These are phyloP conservation scores for Hymenoscyphus fructigenus DNA, from an alignment of 2,329 filamentous ascomycete genomes.

Conservation along the genomic window DNA sequence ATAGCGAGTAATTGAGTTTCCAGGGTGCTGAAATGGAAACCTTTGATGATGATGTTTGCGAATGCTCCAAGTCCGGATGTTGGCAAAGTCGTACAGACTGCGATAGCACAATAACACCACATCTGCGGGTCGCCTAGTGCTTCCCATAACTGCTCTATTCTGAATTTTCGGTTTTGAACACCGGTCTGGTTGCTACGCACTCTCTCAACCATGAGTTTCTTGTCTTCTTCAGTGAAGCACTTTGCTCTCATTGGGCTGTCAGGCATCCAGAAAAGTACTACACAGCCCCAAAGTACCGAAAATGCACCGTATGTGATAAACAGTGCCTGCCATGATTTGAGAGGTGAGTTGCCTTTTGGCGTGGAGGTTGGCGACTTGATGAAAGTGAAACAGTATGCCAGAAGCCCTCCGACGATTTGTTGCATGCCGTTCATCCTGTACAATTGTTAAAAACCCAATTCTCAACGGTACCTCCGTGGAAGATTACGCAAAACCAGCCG, in stretches of 20 bases:
- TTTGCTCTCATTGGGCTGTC: constrained; percentile 26
- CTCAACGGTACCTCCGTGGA: background rate
- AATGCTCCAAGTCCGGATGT: constrained; percentile 73
- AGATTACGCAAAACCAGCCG: background rate
- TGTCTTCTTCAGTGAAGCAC: constrained; percentile 25
- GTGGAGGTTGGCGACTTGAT: constrained; percentile 44
- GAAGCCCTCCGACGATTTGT: constrained; percentile 61
- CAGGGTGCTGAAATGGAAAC: constrained; percentile 63
- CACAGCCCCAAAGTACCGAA: constrained; percentile 44
- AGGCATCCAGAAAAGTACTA: constrained; percentile 38
- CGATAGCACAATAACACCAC: constrained; percentile 38
- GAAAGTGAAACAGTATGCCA: constrained; percentile 59
- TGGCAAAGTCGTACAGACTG: constrained; percentile 68
- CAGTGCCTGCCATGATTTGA: constrained; percentile 63
- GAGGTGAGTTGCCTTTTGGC: constrained; percentile 19
- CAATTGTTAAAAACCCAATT: background rate
- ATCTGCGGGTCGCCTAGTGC: constrained; percentile 62
- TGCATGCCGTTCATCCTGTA: constrained; percentile 78
- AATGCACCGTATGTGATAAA: constrained; percentile 48
- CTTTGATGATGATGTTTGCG: constrained; percentile 70
- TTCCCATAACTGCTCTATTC: constrained; percentile 50
- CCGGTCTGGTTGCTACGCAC: constrained; percentile 59
- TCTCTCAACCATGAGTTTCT: constrained; percentile 45
- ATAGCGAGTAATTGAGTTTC: constrained; percentile 73
- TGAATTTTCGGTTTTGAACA: constrained; percentile 52